A percentile compares a stretch with the other conserved stretches of the same genome.
phyloP scores from a whole-genome alignment of 2,329 filamentous ascomycete species.

The Epichloe amarillans region DNA sequence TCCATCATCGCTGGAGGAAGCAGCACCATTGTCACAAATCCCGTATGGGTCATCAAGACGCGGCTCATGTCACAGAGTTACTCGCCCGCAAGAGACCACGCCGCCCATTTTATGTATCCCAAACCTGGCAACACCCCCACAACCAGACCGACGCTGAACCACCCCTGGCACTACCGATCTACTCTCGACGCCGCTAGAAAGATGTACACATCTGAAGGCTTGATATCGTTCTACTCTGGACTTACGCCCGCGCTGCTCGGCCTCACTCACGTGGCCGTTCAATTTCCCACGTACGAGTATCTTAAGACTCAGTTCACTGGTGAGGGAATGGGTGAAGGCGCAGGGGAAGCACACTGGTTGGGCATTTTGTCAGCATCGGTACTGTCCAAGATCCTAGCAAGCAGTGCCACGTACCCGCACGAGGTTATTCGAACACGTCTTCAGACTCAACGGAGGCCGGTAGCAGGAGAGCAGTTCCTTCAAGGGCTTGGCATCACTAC shows the following conservation, averaged over 20 bases:
- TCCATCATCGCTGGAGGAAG: constrained; percentile 83
- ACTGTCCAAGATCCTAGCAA: constrained; percentile 86
- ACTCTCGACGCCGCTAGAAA: constrained; percentile 87
- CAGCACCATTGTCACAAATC: constrained; percentile 89
- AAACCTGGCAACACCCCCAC: constrained; percentile 41
- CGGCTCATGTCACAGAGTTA: constrained; percentile 87
- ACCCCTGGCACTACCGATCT: constrained; percentile 83
- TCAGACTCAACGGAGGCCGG: constrained; percentile 77
- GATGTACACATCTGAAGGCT: constrained; percentile 86
- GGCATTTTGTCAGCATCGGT: constrained; percentile 83
- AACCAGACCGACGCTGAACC: constrained; percentile 39
- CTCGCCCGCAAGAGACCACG: constrained; percentile 31
- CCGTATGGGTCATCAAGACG: constrained; percentile 99
- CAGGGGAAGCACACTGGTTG: constrained; percentile 50
- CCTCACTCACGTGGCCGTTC: constrained; percentile 87
- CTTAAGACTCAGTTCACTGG: constrained; percentile 87
- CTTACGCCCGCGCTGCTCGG: constrained; percentile 84
- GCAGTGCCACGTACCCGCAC: constrained; percentile 90
- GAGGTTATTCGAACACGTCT: constrained; percentile 88
- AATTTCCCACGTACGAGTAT: constrained; percentile 92
- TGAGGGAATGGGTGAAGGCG: constrained; percentile 63
- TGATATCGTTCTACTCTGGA: constrained; percentile 88
- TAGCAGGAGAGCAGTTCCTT: constrained; percentile 38
- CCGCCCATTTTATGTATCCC: constrained; percentile 32
- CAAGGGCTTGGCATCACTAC: constrained; percentile 34